phyloP scores from a whole-genome alignment of 495 filamentous ascomycete genomes.

The Annulohypoxylon maeteangense region DNA sequence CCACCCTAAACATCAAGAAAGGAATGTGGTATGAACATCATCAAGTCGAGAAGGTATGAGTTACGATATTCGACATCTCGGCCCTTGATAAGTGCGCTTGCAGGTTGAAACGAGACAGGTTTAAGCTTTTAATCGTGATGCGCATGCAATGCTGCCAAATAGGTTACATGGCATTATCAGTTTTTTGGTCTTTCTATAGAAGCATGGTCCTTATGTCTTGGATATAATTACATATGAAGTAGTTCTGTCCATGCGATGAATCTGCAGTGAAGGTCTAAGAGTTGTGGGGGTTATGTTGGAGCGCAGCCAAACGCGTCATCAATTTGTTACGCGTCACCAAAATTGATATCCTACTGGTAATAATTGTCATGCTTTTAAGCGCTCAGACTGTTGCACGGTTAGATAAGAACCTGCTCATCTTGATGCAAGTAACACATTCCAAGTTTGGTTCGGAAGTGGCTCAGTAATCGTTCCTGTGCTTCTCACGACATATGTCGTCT shows the following conservation, averaged over 20 bases:
- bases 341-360: neutral
- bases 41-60: slow-evolving; percentile 16
- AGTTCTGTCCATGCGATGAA: neutral
- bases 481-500: slow-evolving; percentile 7
- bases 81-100: neutral
- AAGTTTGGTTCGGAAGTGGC: slow-evolving; percentile 12
- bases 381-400: neutral
- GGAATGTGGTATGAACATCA: slow-evolving; percentile 19
- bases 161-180: slow-evolving; percentile 28
- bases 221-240: no score
- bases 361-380: neutral
- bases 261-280: neutral
- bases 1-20: slow-evolving; percentile 7
- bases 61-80: neutral
- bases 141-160: neutral
- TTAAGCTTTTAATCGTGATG: slow-evolving; percentile 4
- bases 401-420: neutral
- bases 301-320: slow-evolving; percentile 17
- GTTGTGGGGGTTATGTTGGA: neutral
- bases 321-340: slow-evolving; percentile 17
- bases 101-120: slow-evolving; percentile 4
- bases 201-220: neutral
- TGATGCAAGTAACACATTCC: slow-evolving; percentile 24
- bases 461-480: neutral
- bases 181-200: neutral